A percentile compares a stretch with the other conserved stretches of the same genome.
Conservation (phyloP, 306 rosid species). For the Elaeagnus macrophylla region DNA sequence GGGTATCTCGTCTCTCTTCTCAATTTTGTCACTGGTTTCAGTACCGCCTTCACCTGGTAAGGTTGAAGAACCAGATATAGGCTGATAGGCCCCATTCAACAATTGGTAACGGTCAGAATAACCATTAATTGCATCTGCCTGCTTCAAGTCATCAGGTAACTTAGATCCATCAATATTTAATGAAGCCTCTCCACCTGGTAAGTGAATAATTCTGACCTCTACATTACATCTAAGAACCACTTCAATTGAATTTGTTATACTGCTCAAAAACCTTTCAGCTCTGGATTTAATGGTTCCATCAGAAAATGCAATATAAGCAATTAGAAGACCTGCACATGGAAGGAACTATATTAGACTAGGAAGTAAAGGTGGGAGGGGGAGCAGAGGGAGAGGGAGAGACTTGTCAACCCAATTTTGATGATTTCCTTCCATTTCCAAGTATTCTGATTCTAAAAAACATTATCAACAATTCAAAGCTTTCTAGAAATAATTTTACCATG, state of each 20-base stretch:
- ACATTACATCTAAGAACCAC: slow-evolving; percentile 80
- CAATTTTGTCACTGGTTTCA: slow-evolving; percentile 32
- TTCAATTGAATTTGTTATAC: slow-evolving; percentile 93
- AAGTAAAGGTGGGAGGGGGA: slow-evolving; percentile 5
- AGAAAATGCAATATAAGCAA: slow-evolving; percentile 75
- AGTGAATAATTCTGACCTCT: slow-evolving; percentile 80
- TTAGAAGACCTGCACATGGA: slow-evolving; percentile 54
- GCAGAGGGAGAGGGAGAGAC: background rate
- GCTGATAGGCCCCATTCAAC: slow-evolving; percentile 42
- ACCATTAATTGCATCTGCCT: slow-evolving; percentile 31
- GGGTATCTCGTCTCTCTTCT: slow-evolving; percentile 56
- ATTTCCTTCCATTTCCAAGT: too few relatives aligned
- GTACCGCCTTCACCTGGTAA: slow-evolving; percentile 37
- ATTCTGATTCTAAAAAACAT: too few relatives aligned
- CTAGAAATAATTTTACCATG: too few relatives aligned
- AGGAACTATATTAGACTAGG: slow-evolving; percentile 12
- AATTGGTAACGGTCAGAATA: slow-evolving; percentile 44
- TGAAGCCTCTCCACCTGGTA: slow-evolving; percentile 56
- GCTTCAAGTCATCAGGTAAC: slow-evolving; percentile 30
- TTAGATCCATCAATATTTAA: slow-evolving; percentile 31
- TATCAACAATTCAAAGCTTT: too few relatives aligned
- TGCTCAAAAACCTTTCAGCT: slow-evolving; percentile 91
- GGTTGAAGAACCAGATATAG: slow-evolving; percentile 52
- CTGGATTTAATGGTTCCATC: slow-evolving; percentile 68
- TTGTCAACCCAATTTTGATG: too few relatives aligned